Base-by-base conservation (phyloP, 2,329 filamentous ascomycete genomes). In the Cladosporium velox region DNA sequence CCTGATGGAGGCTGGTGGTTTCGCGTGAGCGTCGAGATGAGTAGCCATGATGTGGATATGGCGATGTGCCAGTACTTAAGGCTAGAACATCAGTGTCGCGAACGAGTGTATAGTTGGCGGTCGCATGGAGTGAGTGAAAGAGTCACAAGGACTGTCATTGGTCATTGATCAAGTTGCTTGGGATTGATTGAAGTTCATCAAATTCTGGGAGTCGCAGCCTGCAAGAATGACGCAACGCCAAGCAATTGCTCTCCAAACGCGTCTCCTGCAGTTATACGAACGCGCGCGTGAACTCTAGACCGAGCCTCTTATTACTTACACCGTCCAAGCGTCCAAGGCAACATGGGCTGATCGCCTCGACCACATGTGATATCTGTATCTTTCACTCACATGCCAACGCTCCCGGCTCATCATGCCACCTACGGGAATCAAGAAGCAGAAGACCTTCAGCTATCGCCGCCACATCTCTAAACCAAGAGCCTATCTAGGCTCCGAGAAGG, bases 21-120 rank as follows among this genome's bases (percentile, higher is more conserved):
- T 88, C 77, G 92, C 88, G 76, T 94, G 87, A 32, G 93, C 89
- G 78, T 96, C 90, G 2, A 93, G 81, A 26, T 57, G 15, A 1
- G 60, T 47, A 47, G 49, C 55, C 63, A 65, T 64, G 24, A 18
- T 47, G 32, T 5, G 2, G 28, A 14, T 12, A 12, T 55, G 52
- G 10, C 7, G 15, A 10, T 55, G 15, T n/a, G 7, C n/a, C n/a
- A 24, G 24, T 24, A 24, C 24, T 24, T 24, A 24, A 24, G 24
- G 24, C 24, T 24, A 24, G 24, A 24, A 24, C 24, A 47, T 47
- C 41, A 21, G 41, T 21, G 41, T 47, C 10, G n/a, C 41, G n/a
- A 12, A 47, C n/a, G n/a, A 8, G n/a, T 12, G 10, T 4, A 21
- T 12, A 21, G 4, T 47, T 47, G 41, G 21, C n/a, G 41, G n/a